A percentile compares a stretch with the other conserved stretches of the same genome.
Conservation (phyloP, 2,329 filamentous ascomycete species). For the Xylariales sp. region DNA sequence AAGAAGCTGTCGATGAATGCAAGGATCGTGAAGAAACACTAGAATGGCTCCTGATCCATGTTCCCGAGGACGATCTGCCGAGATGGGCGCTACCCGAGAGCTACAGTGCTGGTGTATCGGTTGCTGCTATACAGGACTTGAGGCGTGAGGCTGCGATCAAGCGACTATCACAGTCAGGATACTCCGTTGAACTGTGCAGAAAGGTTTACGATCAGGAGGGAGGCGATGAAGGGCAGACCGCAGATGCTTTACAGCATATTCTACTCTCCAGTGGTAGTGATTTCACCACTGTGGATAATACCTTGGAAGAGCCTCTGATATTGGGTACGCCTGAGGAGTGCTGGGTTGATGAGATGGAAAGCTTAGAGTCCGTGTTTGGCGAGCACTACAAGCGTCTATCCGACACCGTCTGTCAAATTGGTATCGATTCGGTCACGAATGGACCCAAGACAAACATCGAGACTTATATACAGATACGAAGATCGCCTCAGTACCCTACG, state of each 20-base stretch:
- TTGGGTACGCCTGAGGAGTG: conserved; percentile 52
- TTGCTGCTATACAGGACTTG: conserved; percentile 71
- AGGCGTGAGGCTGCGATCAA: conserved; percentile 79
- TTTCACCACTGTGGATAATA: conserved; percentile 20
- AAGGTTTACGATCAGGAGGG: conserved; percentile 66
- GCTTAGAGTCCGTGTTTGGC: conserved; percentile 81
- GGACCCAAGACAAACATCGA: conserved; percentile 46
- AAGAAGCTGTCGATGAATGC: conserved; percentile 82
- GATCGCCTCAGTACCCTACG: conserved; percentile 68
- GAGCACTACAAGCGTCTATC: conserved; percentile 62
- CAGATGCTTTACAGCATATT: conserved; percentile 71
- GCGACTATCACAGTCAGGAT: conserved; percentile 75
- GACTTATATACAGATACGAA: conserved; percentile 61
- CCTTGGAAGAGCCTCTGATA: conserved; percentile 40
- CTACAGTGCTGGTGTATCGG: conserved; percentile 84
- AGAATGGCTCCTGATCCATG: conserved; percentile 94
- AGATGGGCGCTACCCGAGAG: conserved; percentile 86
- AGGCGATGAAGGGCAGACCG: conserved; percentile 71
- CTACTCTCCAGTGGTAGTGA: conserved; percentile 48
- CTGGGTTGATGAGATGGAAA: conserved; percentile 83
- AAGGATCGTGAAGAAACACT: conserved; percentile 89
- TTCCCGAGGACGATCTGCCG: conserved; percentile 95
- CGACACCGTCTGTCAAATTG: conserved; percentile 64
- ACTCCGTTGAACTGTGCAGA: conserved; percentile 77
- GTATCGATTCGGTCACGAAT: conserved; percentile 53